Evolutionary conservation across 2,329 filamentous ascomycete genomes (phyloP).

Genomic region (Penicillium occitanis): DNA sequence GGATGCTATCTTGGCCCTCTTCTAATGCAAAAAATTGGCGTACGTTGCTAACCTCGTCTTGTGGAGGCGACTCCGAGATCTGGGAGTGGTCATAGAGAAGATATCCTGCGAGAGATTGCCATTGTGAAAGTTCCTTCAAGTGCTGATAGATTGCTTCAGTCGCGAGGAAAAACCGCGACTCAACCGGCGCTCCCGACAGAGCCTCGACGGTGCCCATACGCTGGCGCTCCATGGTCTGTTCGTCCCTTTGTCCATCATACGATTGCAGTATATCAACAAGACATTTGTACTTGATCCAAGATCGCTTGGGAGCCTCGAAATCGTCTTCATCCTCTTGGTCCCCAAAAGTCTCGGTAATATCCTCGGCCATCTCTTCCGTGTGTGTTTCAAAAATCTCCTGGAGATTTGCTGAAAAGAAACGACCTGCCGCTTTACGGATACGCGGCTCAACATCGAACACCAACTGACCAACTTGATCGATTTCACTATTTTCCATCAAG

Average conservation of each 20-base stretch:
- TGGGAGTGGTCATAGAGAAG: slow-evolving; percentile 86
- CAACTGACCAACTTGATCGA: slow-evolving; percentile 81
- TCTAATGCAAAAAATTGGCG: slow-evolving; percentile 71
- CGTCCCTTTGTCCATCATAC: slow-evolving; percentile 68
- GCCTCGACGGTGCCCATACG: slow-evolving; percentile 30
- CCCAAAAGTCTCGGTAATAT: slow-evolving; percentile 72
- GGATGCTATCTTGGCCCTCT: slow-evolving; percentile 74
- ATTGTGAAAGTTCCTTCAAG: slow-evolving; percentile 75
- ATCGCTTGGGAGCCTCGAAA: slow-evolving; percentile 70
- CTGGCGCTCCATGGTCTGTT: slow-evolving; percentile 30
- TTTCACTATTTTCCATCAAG: slow-evolving; percentile 84
- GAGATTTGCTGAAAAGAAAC: slow-evolving; percentile 87
- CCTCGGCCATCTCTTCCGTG: slow-evolving; percentile 79
- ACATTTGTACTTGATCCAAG: slow-evolving; percentile 91
- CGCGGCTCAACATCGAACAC: slow-evolving; percentile 84
- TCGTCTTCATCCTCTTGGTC: slow-evolving; percentile 72
- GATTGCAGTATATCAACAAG: slow-evolving; percentile 77
- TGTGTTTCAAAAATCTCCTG: slow-evolving; percentile 76
- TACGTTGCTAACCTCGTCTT: slow-evolving; percentile 62
- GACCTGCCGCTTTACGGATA: slow-evolving; percentile 83
- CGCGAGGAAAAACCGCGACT: slow-evolving; percentile 82
- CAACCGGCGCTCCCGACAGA: slow-evolving; percentile 64
- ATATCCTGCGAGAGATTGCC: slow-evolving; percentile 87
- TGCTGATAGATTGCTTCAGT: slow-evolving; percentile 82
- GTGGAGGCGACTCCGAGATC: slow-evolving; percentile 54